Evolutionary conservation across 2,329 filamentous ascomycete species (phyloP).

Genomic region (Paraphoma sp.): DNA sequence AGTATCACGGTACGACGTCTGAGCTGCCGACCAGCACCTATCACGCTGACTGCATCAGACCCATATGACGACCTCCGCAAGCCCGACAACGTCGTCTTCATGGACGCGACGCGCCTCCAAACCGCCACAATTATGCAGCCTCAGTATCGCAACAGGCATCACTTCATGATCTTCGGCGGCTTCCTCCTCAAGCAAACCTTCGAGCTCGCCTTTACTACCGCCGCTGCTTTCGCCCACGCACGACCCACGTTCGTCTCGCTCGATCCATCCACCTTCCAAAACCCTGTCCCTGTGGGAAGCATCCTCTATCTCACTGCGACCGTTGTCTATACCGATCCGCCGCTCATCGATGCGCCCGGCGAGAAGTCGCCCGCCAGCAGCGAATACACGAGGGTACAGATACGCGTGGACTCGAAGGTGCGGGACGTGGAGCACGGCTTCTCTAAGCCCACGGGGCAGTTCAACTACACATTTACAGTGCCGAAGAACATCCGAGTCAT

Average conservation of each 20-base stretch:
- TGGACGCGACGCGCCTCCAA: constrained; percentile 68
- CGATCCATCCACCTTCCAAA: constrained; percentile 76
- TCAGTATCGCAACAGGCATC: constrained; percentile 72
- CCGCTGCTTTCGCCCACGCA: constrained; percentile 72
- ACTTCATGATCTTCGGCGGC: constrained; percentile 81
- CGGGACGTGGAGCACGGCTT: constrained; percentile 73
- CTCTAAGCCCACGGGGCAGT: constrained; percentile 73
- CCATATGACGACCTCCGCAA: constrained; percentile 61
- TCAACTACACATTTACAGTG: constrained; percentile 76
- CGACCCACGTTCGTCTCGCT: constrained; percentile 75
- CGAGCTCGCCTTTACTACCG: constrained; percentile 78
- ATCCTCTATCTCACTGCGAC: constrained; percentile 77
- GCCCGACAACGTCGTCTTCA: constrained; percentile 65
- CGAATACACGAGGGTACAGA: constrained; percentile 68
- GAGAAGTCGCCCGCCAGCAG: constrained; percentile 43
- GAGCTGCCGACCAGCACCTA: neutral
- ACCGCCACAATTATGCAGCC: constrained; percentile 79
- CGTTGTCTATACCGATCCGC: constrained; percentile 74
- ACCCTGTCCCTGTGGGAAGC: constrained; percentile 76
- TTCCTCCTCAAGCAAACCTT: constrained; percentile 78
- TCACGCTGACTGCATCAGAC: constrained; percentile 45
- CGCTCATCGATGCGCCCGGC: constrained; percentile 49
- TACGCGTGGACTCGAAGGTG: constrained; percentile 75
- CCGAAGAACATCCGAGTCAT: constrained; percentile 70
- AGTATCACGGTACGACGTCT: constrained; percentile 62